A percentile compares a stretch with the other conserved stretches of the same genome.
These are phyloP conservation scores for Pythium scleroteichum DNA, from an alignment of 352 stramenopile species.

Conservation along the genomic window DNA sequence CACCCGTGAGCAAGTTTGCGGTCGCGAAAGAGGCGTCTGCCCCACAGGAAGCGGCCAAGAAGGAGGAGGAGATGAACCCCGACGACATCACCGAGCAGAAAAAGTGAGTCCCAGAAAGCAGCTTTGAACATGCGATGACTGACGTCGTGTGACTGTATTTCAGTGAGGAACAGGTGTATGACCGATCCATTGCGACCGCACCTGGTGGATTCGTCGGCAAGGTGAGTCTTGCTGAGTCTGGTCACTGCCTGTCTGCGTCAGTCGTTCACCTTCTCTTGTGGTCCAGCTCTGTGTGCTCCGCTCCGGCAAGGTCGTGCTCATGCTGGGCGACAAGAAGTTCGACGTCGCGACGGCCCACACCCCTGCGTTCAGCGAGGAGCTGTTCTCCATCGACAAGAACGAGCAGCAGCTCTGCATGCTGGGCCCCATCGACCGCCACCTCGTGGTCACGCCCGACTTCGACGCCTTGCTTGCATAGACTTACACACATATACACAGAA, in stretches of 20 bases:
- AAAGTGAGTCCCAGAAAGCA: constrained; percentile 10
- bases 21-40: constrained; percentile 15
- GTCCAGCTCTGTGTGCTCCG: constrained; percentile 77
- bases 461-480: constrained; percentile 72
- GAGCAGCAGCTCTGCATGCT: constrained; percentile 81
- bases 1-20: constrained; percentile 30
- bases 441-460: constrained; percentile 88
- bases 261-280: neutral
- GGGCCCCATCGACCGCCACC: constrained; percentile 68
- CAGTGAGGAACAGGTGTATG: constrained; percentile 65
- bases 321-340: constrained; percentile 87
- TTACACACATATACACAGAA: no score
- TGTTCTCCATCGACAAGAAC: constrained; percentile 75
- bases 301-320: constrained; percentile 83
- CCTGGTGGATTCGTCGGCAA: constrained; percentile 84
- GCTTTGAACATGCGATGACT: neutral
- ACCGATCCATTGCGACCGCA: constrained; percentile 64
- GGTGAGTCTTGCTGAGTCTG: constrained; percentile 34
- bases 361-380: constrained; percentile 79
- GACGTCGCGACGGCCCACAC: constrained; percentile 79
- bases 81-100: constrained; percentile 27
- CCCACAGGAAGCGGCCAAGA: constrained; percentile 20
- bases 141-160: neutral
- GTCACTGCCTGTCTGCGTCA: no score
- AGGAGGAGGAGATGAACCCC: constrained; percentile 29